These are phyloP conservation scores for Malus hybrid DNA, from an alignment of 331 rosid species.

Conservation along the genomic window DNA sequence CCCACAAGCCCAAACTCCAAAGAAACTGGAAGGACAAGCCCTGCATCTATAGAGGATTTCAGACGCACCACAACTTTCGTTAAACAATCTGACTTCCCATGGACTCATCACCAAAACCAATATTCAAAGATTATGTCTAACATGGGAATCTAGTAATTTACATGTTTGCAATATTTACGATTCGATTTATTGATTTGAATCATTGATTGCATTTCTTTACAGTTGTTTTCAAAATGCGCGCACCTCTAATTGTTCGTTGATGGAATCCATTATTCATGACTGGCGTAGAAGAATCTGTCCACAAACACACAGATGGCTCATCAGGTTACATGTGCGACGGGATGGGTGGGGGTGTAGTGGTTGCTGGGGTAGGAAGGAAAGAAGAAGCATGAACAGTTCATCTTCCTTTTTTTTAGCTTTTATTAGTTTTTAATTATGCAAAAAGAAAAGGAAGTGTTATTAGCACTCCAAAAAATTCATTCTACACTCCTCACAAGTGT, in stretches of 20 bases:
- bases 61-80: constrained; percentile 5
- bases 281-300: background rate
- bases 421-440: too few relatives aligned
- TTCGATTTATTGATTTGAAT: background rate
- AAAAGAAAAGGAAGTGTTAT: too few relatives aligned
- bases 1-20: background rate
- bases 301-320: too few relatives aligned
- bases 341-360: too few relatives aligned
- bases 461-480: too few relatives aligned
- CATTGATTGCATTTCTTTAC: background rate
- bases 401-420: too few relatives aligned
- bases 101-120: constrained; percentile 5
- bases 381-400: too few relatives aligned
- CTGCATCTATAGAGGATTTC: constrained; percentile 37
- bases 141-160: background rate
- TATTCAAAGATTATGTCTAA: background rate
- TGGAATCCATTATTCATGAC: background rate
- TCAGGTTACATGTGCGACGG: too few relatives aligned
- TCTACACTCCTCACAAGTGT: too few relatives aligned
- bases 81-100: background rate
- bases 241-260: too few relatives aligned
- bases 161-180: background rate
- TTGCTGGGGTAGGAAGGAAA: too few relatives aligned
- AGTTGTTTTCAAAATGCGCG: background rate
- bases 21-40: background rate